phyloP scores from a whole-genome alignment of 2,329 filamentous ascomycete genomes.

The Botrytis aclada region DNA sequence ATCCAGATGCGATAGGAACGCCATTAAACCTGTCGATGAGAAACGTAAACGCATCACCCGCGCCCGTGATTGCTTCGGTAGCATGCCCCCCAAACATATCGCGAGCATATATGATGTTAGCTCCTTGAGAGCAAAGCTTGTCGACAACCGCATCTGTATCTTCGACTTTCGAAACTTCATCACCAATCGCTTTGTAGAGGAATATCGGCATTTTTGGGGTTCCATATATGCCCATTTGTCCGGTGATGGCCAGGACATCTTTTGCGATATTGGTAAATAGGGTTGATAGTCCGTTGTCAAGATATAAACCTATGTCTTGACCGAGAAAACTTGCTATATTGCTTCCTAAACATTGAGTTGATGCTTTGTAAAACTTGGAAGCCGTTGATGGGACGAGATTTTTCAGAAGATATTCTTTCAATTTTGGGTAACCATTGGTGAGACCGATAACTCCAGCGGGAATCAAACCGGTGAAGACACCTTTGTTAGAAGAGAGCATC shows the following conservation, averaged over 20 bases:
- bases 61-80: slow-evolving; percentile 39
- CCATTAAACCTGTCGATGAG: slow-evolving; percentile 26
- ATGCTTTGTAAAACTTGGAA: slow-evolving; percentile 37
- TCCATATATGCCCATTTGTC: slow-evolving; percentile 37
- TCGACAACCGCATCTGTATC: slow-evolving; percentile 46
- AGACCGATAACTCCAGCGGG: slow-evolving; percentile 22
- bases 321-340: slow-evolving; percentile 34
- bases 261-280: slow-evolving; percentile 10
- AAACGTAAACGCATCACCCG: slow-evolving; percentile 37
- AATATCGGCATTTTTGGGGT: slow-evolving; percentile 47
- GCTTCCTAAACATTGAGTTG: slow-evolving; percentile 33
- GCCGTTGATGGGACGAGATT: slow-evolving; percentile 32
- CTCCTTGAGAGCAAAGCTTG: slow-evolving; percentile 43
- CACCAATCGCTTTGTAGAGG: slow-evolving; percentile 48
- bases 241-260: not conserved
- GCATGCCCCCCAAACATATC: slow-evolving; percentile 45
- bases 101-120: slow-evolving; percentile 44
- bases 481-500: slow-evolving; percentile 38
- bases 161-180: slow-evolving; percentile 44
- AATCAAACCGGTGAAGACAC: slow-evolving; percentile 35
- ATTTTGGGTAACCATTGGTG: slow-evolving; percentile 14
- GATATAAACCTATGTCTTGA: slow-evolving; percentile 43
- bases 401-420: not conserved
- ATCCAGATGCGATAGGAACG: not conserved
- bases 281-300: slow-evolving; percentile 39